Base-by-base conservation (phyloP, 169 alveolate genomes). In the Babesia caballi region DNA sequence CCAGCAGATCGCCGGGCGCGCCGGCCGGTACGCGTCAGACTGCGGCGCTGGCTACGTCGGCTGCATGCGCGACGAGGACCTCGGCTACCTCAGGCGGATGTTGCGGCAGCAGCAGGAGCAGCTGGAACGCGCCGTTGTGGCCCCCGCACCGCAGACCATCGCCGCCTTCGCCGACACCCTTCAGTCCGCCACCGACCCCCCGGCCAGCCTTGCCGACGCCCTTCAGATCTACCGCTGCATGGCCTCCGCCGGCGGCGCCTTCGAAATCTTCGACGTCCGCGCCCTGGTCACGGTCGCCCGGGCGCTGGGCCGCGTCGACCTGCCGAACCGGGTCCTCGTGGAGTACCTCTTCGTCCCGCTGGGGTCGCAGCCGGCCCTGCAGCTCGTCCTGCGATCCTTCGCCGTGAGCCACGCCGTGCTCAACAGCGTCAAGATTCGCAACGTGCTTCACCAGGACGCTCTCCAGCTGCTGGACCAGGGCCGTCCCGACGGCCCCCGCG, bases 1-100 rank as follows among this genome's bases (percentile, higher is more conserved):
- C n/a, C 87, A 87, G 42, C 96, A 95, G 75, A 93, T 95, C 23
- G 93, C 96, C 14, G 96, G 96, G 53, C 74, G 98, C 50, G 98
- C 98, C 15, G 98, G 98, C 38, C 83, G 98, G 33, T 93, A 47
- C 54, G 68, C 86, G 28, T 8, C 70, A 19, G 53, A 53, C 25
- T 58, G 75, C 23, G 69, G 83, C 7, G 54, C 23, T 30, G 87
- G 83, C 2, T 23, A 42, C 28, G 82, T 67, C 23, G 65, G 80
- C 23, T 67, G 82, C 41, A 19, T 69, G n/a, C 21, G 71, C 47
- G 19, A 5, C n/a, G 58, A 70, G 51, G 75, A 68, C 36, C 7
- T 70, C 23, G 36, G 25, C 21, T 19, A 35, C 19, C 33, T 78
- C 32, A 78, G 41, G 23, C 25, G 74, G 30, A 17, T 78, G 36